Conservation (phyloP, 805 yeast genomes). For the Teunomyces barrocoloradensis region DNA sequence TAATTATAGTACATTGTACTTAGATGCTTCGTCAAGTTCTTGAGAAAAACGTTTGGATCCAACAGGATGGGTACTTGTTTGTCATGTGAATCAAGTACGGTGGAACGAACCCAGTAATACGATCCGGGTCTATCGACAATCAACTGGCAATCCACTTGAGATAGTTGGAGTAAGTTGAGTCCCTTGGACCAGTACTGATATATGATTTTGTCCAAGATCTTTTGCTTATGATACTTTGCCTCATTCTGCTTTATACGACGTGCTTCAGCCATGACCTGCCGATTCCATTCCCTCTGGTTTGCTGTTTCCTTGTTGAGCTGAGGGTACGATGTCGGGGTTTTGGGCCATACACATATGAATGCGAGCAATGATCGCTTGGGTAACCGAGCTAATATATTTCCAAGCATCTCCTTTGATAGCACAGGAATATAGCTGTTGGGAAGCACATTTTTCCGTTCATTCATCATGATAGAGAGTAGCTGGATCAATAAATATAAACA, state of each 20-base stretch:
- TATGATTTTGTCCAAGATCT: slow-evolving; percentile 44
- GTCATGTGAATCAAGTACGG: slow-evolving; percentile 36
- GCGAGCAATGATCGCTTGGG: slow-evolving; percentile 34
- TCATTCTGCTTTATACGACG: slow-evolving; percentile 7
- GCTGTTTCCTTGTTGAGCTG: slow-evolving; percentile 10
- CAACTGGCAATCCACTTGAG: slow-evolving; percentile 67
- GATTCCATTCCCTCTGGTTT: slow-evolving; percentile 21
- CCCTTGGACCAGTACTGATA: slow-evolving; percentile 55
- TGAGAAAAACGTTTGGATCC: slow-evolving; percentile 52
- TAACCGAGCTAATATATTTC: slow-evolving; percentile 22
- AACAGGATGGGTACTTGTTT: slow-evolving; percentile 33
- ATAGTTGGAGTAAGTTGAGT: slow-evolving; percentile 59
- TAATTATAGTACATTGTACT: slow-evolving; percentile 57
- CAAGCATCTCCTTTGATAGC: slow-evolving; percentile 18
- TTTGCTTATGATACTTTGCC: slow-evolving; percentile 23
- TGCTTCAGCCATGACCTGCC: slow-evolving; percentile 16
- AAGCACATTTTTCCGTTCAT: slow-evolving; percentile 25
- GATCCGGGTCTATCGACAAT: slow-evolving; percentile 56
- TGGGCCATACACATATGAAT: slow-evolving; percentile 35
- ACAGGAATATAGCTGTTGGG: slow-evolving; percentile 41
- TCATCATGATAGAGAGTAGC: neutral
- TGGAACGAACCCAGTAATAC: slow-evolving; percentile 48
- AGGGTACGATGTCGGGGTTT: slow-evolving; percentile 24
- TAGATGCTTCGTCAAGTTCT: slow-evolving; percentile 46
- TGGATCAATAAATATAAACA: neutral